A percentile compares a stretch with the other conserved stretches of the same genome.
Evolutionary conservation across 169 alveolate species (phyloP).

Genomic region (Babesia bigemina): DNA sequence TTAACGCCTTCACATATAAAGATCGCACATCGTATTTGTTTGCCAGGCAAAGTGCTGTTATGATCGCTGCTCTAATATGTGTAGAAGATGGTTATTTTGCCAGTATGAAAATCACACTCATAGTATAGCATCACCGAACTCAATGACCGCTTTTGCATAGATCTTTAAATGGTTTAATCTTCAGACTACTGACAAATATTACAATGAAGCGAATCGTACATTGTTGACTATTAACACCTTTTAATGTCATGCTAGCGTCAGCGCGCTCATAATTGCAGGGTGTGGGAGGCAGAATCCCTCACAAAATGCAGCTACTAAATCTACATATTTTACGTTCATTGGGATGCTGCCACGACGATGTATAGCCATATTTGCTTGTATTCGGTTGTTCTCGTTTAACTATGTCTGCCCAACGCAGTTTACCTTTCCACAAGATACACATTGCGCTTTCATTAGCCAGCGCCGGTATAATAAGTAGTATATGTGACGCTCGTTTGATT

Average conservation of each 20-base stretch:
- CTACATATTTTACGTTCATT: no score
- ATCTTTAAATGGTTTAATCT: neutral
- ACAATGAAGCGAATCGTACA: neutral
- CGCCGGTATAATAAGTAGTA: constrained; percentile 26
- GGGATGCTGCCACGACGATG: no score
- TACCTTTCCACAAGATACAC: neutral
- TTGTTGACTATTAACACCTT: neutral
- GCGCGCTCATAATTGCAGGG: neutral
- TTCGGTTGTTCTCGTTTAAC: neutral
- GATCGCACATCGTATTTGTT: constrained; percentile 87
- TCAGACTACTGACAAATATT: no score
- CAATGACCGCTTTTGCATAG: neutral
- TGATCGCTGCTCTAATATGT: no score
- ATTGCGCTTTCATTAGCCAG: constrained; percentile 32
- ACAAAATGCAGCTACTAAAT: no score
- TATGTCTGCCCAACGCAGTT: constrained; percentile 19
- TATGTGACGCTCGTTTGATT: neutral
- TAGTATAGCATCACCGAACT: no score
- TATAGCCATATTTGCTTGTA: no score
- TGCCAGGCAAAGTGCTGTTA: constrained; percentile 36
- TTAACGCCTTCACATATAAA: constrained; percentile 86
- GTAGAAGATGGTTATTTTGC: no score
- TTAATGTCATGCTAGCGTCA: neutral
- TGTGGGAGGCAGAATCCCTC: neutral
- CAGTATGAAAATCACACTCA: no score